Base-by-base conservation (phyloP, 78 protist genomes). In the Speleostelium caveatum region DNA sequence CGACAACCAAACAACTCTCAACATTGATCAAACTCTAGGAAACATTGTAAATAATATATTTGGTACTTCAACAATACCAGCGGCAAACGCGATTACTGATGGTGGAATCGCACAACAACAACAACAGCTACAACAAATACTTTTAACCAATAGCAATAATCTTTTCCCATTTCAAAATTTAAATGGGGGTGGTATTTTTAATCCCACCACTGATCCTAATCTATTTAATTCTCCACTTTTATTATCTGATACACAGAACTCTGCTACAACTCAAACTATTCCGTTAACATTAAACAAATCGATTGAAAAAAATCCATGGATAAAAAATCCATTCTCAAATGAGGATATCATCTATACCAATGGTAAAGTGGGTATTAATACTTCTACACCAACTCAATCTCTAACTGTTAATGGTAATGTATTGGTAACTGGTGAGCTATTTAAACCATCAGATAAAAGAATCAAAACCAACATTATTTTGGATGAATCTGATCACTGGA, bases 371-470 rank as follows among this genome's bases (percentile, higher is more conserved):
- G 95, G 95, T 49, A 92, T 92, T 28, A 92, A 92, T 67, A 65
- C 78, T 16, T 55, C 66, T 0, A 41, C 71, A 3, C 95, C 95
- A 26, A 24, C 75, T 14, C 93, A 92, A 73, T 91, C 95, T 1
- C 62, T 92, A 26, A 41, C 53, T 49, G 95, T 92, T 8, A 71
- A 80, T 35, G 95, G 95, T 36, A 92, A 92, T 59, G 56, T 92
- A 58, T 32, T 73, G 65, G 87, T 92, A 5, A 92, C 91, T 12
- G 95, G 95, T 33, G 73, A 55, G 3, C 53, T 92, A 2, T 61
- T 83, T 78, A 80, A 92, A 74, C 90, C 95, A 30, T 83, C 92
- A 21, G 95, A 92, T 66, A 38, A 67, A 36, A 45, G 95, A 45
- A 75, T 92, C 32, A 92, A 92, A 32, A 55, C 80, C 41, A 79